These are phyloP conservation scores for Pleurotus djamor DNA, from an alignment of 768 basidiomycete species.

Conservation along the genomic window DNA sequence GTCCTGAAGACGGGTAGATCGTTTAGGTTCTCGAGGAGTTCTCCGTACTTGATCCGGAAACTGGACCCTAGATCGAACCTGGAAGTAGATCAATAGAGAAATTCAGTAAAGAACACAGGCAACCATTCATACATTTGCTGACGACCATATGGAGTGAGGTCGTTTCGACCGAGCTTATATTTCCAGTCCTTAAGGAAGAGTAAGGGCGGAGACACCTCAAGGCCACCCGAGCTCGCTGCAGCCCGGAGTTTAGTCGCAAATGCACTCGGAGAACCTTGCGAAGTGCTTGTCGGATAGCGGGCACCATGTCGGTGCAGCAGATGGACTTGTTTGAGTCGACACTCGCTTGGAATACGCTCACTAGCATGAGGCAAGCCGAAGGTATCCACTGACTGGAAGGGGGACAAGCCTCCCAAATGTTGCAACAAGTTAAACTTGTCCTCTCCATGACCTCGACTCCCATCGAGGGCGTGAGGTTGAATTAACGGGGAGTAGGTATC, in stretches of 20 bases:
- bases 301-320: constrained; percentile 72
- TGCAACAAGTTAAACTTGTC: constrained; percentile 40
- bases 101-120: background rate
- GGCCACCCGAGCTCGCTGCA: constrained; percentile 34
- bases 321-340: constrained; percentile 48
- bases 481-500: constrained; percentile 40
- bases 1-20: constrained; percentile 65
- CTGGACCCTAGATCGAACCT: constrained; percentile 51
- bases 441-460: constrained; percentile 23
- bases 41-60: constrained; percentile 64
- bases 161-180: constrained; percentile 76
- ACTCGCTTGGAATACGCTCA: constrained; percentile 42
- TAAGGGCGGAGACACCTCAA: constrained; percentile 52
- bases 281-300: constrained; percentile 44
- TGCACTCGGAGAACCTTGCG: constrained; percentile 37
- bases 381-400: constrained; percentile 47
- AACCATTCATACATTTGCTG: constrained; percentile 53
- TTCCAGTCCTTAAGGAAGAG: constrained; percentile 72
- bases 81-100: background rate
- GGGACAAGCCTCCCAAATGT: constrained; percentile 46
- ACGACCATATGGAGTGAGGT: constrained; percentile 74
- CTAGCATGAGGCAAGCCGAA: constrained; percentile 50
- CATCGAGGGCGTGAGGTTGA: constrained; percentile 20
- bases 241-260: constrained; percentile 49
- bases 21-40: constrained; percentile 38